A percentile compares a stretch with the other conserved stretches of the same genome.
phyloP scores from a whole-genome alignment of 495 filamentous ascomycete genomes.

The Tetracladium setigerum region DNA sequence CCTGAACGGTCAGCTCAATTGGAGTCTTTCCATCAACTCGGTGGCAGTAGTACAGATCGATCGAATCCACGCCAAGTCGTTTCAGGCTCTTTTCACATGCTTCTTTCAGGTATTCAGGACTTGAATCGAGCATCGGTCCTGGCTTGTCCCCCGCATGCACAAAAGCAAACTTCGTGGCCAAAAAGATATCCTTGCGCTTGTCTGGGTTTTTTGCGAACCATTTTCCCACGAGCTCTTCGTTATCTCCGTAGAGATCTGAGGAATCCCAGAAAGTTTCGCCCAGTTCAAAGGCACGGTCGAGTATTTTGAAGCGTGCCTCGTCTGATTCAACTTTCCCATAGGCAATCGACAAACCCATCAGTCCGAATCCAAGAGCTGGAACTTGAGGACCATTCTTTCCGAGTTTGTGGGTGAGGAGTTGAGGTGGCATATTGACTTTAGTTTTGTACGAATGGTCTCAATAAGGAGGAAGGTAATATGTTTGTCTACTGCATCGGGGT shows the following conservation, averaged over 20 bases:
- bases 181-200: constrained; percentile 46
- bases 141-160: constrained; percentile 7
- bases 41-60: constrained; percentile 57
- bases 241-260: constrained; percentile 42
- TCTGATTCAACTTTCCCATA: constrained; percentile 33
- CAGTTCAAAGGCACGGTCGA: constrained; percentile 39
- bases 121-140: constrained; percentile 10
- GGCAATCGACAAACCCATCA: constrained; percentile 44
- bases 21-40: constrained; percentile 42
- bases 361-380: constrained; percentile 44
- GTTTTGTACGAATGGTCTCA: too few relatives aligned
- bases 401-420: constrained; percentile 34
- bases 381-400: constrained; percentile 49
- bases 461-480: too few relatives aligned
- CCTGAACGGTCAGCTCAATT: constrained; percentile 51
- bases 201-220: constrained; percentile 43
- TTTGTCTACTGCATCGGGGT: too few relatives aligned
- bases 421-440: constrained; percentile 18
- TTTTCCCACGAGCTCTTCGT: constrained; percentile 46
- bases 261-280: constrained; percentile 56
- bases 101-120: constrained; percentile 24
- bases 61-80: constrained; percentile 36
- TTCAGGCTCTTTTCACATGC: constrained; percentile 37
- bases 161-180: constrained; percentile 44
- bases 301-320: constrained; percentile 30